Conservation (phyloP, 257 asterid species). For the Lycium barbarum region DNA sequence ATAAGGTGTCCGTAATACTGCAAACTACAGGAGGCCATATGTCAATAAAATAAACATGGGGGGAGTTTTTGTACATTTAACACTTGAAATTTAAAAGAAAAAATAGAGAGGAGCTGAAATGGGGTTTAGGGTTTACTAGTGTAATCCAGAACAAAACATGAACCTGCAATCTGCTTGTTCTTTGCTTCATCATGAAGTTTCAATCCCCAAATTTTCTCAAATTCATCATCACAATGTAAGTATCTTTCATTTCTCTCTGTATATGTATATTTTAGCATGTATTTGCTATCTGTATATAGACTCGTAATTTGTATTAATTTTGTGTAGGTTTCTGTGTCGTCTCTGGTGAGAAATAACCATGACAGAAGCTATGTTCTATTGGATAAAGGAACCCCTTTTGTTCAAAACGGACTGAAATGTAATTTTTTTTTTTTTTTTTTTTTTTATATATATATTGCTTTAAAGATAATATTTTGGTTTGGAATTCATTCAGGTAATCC, state of each 20-base stretch:
- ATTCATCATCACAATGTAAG: slow-evolving; percentile 54
- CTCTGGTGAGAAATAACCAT: slow-evolving; percentile 35
- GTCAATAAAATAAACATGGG: not conserved
- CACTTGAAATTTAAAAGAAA: not conserved
- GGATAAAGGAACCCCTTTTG: slow-evolving; percentile 39
- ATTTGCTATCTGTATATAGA: slow-evolving; percentile 19
- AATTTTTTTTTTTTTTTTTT: slow-evolving; percentile 25
- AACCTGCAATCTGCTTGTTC: slow-evolving; percentile 53
- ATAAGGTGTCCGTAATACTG: not conserved
- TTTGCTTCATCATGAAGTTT: slow-evolving; percentile 49
- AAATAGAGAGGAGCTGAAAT: not conserved
- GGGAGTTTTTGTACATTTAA: not conserved
- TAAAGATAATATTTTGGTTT: not conserved
- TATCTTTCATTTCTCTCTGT: slow-evolving; percentile 4
- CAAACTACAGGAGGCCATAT: not conserved
- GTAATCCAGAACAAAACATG: slow-evolving; percentile 42
- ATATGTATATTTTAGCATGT: not conserved
- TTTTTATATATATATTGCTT: not conserved
- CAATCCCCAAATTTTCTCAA: slow-evolving; percentile 39
- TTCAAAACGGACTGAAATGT: slow-evolving; percentile 53
- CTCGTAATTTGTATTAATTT: not conserved
- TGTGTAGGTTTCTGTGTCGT: slow-evolving; percentile 48
- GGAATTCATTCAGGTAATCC: not conserved
- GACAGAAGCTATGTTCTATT: slow-evolving; percentile 31
- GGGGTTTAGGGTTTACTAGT: slow-evolving; percentile 39